Evolutionary conservation across 176 grass and related monocot species (phyloP), one percentile per base, ranked within the genome.

Genomic region (Coix lacrymajobi): DNA sequence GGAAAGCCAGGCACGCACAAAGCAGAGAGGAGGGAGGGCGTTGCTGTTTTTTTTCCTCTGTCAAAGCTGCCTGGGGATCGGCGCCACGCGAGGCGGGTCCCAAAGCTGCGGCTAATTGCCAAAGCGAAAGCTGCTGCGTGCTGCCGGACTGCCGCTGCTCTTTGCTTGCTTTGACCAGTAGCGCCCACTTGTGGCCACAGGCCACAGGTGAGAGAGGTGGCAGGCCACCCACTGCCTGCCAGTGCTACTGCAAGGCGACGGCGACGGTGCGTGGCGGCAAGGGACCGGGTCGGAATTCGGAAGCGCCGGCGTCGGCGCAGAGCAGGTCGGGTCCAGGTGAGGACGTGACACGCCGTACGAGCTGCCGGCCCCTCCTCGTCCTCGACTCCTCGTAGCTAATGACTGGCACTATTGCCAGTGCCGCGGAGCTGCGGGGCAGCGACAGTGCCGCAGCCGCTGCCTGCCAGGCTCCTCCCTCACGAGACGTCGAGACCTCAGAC

Each of bases 141-240:
- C 48, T 20, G 48, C 48, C 45, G 26, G 40, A 7, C 58, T 60
- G 57, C 57, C 24, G n/a, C n/a, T 26, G 56, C n/a, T 2, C n/a
- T 58, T 58, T 10, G 74, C 86, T 30, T 82, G 72, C 83, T 85
- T 89, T 89, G 78, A 85, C 83, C 43, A 29, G 43, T 8, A 10
- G 8, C 8, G 19, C 20, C 20, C 13, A 15, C 7, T 3, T 20
- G 11, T 8, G 22, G 8, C 51, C 52, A 57, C 22, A 57, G 52
- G 4, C 44, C 51, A 52, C 51, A 56, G 51, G 51, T 57, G 22
- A 8, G 19, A 22, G 49, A 56, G 51, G 51, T 57, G 22, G 22
- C 49, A 22, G 49, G 52, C 22, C 54, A 58, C 22, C 54, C 54
- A 58, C 54, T n/a, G 52, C 52, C 52, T 43, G 45, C 45, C 45